Percentiles rank a stretch among this genome's conserved stretches.
phyloP scores from a whole-genome alignment of 208 protist genomes.

The Crithidia thermophila region DNA sequence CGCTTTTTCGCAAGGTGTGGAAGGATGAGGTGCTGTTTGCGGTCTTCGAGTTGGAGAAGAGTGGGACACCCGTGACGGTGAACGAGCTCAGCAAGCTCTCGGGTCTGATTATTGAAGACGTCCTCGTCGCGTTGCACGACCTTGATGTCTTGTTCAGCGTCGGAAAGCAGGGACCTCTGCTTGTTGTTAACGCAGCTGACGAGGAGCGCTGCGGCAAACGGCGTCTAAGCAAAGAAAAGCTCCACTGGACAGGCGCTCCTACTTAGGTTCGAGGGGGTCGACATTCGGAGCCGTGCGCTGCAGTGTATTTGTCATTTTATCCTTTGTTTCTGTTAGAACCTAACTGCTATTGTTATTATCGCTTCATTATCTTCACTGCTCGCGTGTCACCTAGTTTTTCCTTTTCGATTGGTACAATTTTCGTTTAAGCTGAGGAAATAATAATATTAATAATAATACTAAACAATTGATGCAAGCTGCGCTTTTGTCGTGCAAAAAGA shows the following conservation, averaged over 20 bases:
- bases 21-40: constrained; percentile 58
- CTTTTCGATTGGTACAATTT: too few relatives aligned
- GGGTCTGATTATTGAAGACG: constrained; percentile 71
- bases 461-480: too few relatives aligned
- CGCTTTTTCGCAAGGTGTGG: constrained; percentile 72
- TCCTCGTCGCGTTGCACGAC: constrained; percentile 57
- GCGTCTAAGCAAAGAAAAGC: constrained; percentile 26
- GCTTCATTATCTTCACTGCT: too few relatives aligned
- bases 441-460: too few relatives aligned
- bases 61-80: constrained; percentile 44
- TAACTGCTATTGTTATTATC: too few relatives aligned
- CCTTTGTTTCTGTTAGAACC: constrained; percentile 4
- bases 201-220: constrained; percentile 1
- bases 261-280: not conserved
- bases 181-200: constrained; percentile 27
- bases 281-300: not conserved
- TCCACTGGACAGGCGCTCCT: constrained; percentile 34
- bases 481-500: too few relatives aligned
- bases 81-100: constrained; percentile 55
- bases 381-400: too few relatives aligned
- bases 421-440: too few relatives aligned
- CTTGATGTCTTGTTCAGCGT: constrained; percentile 55
- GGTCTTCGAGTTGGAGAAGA: constrained; percentile 44
- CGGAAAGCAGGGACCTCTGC: constrained; percentile 47
- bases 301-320: constrained; percentile 19